These are phyloP conservation scores for Mycosphaerella sp. DNA, from an alignment of 2,329 filamentous ascomycete genomes.

Conservation along the genomic window DNA sequence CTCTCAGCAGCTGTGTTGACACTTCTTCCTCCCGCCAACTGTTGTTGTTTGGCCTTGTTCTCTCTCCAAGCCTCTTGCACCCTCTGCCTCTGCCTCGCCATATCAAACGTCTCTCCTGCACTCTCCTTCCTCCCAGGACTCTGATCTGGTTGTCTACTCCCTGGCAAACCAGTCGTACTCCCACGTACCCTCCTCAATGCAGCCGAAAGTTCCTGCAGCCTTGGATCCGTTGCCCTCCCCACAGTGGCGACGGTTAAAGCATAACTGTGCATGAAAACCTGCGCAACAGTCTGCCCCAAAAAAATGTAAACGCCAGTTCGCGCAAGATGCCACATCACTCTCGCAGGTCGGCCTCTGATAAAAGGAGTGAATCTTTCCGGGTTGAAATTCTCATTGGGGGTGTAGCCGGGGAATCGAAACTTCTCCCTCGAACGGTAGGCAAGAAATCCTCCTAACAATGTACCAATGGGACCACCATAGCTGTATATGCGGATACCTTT, in stretches of 20 bases:
- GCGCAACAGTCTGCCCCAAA: conserved; percentile 31
- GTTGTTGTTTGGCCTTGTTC: conserved; percentile 5
- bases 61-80: conserved; percentile 24
- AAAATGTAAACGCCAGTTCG: no score
- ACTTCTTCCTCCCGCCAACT: not conserved
- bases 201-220: conserved; percentile 40
- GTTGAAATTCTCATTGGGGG: conserved; percentile 36
- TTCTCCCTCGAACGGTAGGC: conserved; percentile 35
- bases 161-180: conserved; percentile 8
- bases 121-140: conserved; percentile 20
- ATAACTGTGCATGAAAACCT: conserved; percentile 31
- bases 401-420: conserved; percentile 40
- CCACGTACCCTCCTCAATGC: no score
- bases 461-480: conserved; percentile 36
- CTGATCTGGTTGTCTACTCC: conserved; percentile 19
- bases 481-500: conserved; percentile 36
- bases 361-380: conserved; percentile 35
- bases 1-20: conserved; percentile 1
- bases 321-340: conserved; percentile 30
- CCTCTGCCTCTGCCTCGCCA: conserved; percentile 27
- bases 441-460: conserved; percentile 30
- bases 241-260: conserved; percentile 33
- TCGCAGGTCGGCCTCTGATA: conserved; percentile 34
- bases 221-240: conserved; percentile 36
- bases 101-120: conserved; percentile 29